Base-by-base conservation (phyloP, 2,329 filamentous ascomycete genomes). In the Herpotrichia juniperi region DNA sequence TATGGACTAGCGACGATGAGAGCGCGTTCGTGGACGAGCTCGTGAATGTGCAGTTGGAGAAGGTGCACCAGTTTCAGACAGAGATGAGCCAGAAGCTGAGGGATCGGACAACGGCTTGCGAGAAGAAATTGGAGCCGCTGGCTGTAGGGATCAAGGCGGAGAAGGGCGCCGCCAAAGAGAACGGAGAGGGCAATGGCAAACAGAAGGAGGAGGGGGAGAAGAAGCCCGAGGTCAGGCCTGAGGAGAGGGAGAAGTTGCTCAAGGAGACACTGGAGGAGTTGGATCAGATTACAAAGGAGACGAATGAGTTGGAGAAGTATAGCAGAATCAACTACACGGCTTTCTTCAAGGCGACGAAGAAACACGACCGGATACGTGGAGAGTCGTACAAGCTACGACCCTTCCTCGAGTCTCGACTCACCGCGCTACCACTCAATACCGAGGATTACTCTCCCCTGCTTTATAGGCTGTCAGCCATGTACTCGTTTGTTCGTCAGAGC, bases 261-360 rank as follows among this genome's bases (percentile, higher is more conserved):
- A 85, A 87, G 60, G 84, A 90, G 63, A 86, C 93, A 32, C 82
- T 94, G 68, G 75, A 79, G 42, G 91, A 97, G 78, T 83, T 97
- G 50, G 93, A 97, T 74, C 77, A 78, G 48, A 94, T 97, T 74
- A 94, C 90, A 28, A 90, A 91, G 71, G 91, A 97, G 75, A 87
- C 96, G 68, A 93, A 89, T 72, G 90, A 96, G 79, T 83, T 99
- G 62, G 94, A 96, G 77, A 94, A 91, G 74, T 99, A 94, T 78
- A 94, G 91, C 75, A 90, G 88, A 59, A 88, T 97, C 78, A 99
- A 99, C 78, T 99, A 97, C 76, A 96, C 94, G 5, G 94, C 92
- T 42, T 96, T 97, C 76, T 83, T 97, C 70, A 99, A 99, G 81
- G 96, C 96, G 42, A 92, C 92, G 50, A 99, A 99, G 86, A 99